These are phyloP conservation scores for Flagelloscypha sp. DNA, from an alignment of 768 basidiomycete genomes.

Conservation along the genomic window DNA sequence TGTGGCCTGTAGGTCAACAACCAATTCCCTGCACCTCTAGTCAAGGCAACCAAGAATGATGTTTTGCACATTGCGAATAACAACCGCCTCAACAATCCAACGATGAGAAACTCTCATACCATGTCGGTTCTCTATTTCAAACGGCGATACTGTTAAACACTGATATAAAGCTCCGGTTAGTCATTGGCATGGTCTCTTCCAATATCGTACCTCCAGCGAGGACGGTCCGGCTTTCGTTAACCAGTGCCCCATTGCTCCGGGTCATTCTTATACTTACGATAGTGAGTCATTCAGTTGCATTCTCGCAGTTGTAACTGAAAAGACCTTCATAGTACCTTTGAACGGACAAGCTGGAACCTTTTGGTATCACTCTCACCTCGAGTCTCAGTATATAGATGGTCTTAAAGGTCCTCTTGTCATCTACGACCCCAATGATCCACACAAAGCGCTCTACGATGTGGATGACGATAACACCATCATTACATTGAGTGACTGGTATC, in stretches of 20 bases:
- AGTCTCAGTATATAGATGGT: slow-evolving; percentile 18
- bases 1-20: too few relatives aligned
- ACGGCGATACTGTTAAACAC: too few relatives aligned
- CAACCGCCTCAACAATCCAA: slow-evolving; percentile 22
- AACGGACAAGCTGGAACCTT: slow-evolving; percentile 26
- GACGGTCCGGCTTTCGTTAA: slow-evolving; percentile 42
- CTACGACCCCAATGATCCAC: slow-evolving; percentile 15
- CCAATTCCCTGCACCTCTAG: slow-evolving; percentile 29
- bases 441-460: slow-evolving; percentile 13
- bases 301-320: slow-evolving; percentile 21
- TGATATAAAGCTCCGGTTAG: too few relatives aligned
- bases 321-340: slow-evolving; percentile 8
- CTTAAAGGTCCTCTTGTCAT: slow-evolving; percentile 7
- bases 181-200: slow-evolving; percentile 31
- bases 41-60: slow-evolving; percentile 30
- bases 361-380: slow-evolving; percentile 23
- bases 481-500: slow-evolving; percentile 6
- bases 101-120: slow-evolving; percentile 19
- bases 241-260: slow-evolving; percentile 37
- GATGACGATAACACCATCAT: slow-evolving; percentile 14
- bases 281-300: slow-evolving; percentile 17
- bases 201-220: slow-evolving; percentile 33
- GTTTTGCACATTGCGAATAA: slow-evolving; percentile 24
- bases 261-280: slow-evolving; percentile 30
- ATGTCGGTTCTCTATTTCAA: too few relatives aligned